Evolutionary conservation across 1,139 yeast genomes (phyloP).

Genomic region (Petasospora rhodanensis): DNA sequence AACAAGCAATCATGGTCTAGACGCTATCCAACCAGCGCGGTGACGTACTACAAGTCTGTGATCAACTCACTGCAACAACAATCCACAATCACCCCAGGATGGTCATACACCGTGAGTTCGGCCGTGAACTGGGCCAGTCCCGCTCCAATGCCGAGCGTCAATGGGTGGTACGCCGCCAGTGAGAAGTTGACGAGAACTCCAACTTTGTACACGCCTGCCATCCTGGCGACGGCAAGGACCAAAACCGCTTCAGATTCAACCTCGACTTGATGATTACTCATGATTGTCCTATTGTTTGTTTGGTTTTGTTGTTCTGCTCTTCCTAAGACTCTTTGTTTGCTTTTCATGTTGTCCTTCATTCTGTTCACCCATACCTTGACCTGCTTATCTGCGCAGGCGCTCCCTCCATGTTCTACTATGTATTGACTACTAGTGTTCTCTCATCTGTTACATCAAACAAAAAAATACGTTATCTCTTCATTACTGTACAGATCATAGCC

Average conservation of each 20-base stretch:
- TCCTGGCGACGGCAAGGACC: neutral
- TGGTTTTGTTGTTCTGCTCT: too few relatives aligned
- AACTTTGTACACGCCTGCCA: conserved; percentile 22
- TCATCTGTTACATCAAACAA: neutral
- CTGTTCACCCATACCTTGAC: too few relatives aligned
- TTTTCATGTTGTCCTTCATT: too few relatives aligned
- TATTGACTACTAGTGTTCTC: neutral
- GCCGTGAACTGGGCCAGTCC: conserved; percentile 61
- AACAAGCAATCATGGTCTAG: conserved; percentile 53
- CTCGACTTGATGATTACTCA: neutral
- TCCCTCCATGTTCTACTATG: too few relatives aligned
- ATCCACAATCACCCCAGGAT: conserved; percentile 76
- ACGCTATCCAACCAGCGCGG: conserved; percentile 61
- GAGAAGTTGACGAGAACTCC: conserved; percentile 25
- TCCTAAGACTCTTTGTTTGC: too few relatives aligned
- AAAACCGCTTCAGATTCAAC: neutral
- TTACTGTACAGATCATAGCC: neutral
- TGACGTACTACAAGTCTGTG: conserved; percentile 48
- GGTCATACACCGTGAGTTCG: conserved; percentile 67
- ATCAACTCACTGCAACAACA: conserved; percentile 40
- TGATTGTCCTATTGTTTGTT: too few relatives aligned
- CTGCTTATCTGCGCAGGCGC: too few relatives aligned
- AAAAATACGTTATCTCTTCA: neutral
- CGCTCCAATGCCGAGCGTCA: conserved; percentile 58
- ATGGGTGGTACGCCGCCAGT: conserved; percentile 43